Percentiles rank a stretch among this genome's conserved stretches.
These are phyloP conservation scores for Oryza brachyantha DNA, from an alignment of 176 grass and related monocot species.

Conservation along the genomic window DNA sequence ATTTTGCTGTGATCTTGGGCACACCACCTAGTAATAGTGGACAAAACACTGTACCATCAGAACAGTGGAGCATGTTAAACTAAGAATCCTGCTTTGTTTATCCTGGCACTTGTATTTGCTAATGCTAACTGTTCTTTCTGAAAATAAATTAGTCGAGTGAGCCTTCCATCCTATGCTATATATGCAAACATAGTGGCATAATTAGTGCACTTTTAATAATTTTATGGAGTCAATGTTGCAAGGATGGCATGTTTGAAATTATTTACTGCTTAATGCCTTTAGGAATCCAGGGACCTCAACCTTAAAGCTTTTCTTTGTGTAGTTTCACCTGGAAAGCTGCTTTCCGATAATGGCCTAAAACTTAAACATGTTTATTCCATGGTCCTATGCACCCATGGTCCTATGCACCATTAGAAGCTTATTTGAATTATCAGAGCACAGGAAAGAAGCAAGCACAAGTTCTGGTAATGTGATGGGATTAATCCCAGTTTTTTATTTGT, in stretches of 20 bases:
- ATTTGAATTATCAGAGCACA: background rate
- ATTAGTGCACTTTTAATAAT: background rate
- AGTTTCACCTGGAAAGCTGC: background rate
- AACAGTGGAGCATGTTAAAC: conserved; percentile 1
- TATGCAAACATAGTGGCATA: conserved; percentile 7
- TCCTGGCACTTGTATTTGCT: background rate
- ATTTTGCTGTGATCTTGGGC: conserved; percentile 22
- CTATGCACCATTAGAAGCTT: background rate
- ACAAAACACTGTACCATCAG: background rate
- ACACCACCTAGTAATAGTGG: background rate
- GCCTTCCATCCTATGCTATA: background rate
- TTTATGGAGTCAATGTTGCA: background rate
- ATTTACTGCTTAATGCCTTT: background rate
- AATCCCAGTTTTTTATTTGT: background rate
- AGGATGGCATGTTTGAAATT: background rate
- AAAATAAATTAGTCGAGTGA: background rate
- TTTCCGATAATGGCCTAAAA: background rate
- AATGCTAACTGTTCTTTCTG: background rate
- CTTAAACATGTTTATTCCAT: background rate
- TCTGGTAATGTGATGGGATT: background rate
- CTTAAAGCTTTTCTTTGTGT: background rate
- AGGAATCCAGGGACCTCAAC: background rate
- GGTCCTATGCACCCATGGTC: background rate
- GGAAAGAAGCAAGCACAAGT: background rate
- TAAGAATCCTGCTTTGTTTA: conserved; percentile 7